Evolutionary conservation across 2,329 filamentous ascomycete genomes (phyloP).

Genomic region (Diaporthe batatas): DNA sequence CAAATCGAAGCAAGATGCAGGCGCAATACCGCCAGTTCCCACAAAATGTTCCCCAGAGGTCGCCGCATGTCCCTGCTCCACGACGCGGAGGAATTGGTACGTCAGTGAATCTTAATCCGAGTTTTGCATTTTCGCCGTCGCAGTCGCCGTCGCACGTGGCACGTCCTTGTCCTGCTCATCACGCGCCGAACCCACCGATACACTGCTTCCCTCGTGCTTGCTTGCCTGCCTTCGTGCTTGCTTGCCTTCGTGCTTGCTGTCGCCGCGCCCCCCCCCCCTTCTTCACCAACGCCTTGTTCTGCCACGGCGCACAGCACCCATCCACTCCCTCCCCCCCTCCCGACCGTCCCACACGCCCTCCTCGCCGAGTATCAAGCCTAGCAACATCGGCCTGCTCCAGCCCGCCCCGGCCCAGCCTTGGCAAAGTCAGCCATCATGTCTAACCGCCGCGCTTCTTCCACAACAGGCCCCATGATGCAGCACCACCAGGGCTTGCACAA

Average conservation of each 20-base stretch:
- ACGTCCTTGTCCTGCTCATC: slow-evolving; percentile 30
- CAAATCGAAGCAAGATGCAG: slow-evolving; percentile 59
- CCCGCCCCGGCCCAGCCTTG: slow-evolving; percentile 29
- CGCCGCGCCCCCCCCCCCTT: neutral
- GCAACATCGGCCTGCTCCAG: slow-evolving; percentile 4
- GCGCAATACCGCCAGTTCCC: slow-evolving; percentile 64
- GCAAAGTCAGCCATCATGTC: slow-evolving; percentile 35
- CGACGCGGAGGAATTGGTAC: slow-evolving; percentile 68
- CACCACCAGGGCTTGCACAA: slow-evolving; percentile 47
- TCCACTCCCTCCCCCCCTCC: neutral
- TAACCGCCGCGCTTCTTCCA: slow-evolving; percentile 35
- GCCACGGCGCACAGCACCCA: slow-evolving; percentile 10
- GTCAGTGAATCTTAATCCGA: slow-evolving; percentile 44
- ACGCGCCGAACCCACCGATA: slow-evolving; percentile 25
- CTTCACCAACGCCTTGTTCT: slow-evolving; percentile 7
- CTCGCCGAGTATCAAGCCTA: slow-evolving; percentile 4
- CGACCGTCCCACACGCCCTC: slow-evolving; percentile 18
- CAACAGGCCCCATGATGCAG: slow-evolving; percentile 69
- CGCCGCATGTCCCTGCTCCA: slow-evolving; percentile 62
- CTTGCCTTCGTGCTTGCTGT: slow-evolving; percentile 5
- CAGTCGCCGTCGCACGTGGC: slow-evolving; percentile 30
- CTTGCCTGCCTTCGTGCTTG: neutral
- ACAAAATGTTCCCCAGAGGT: slow-evolving; percentile 64
- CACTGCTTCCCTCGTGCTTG: slow-evolving; percentile 28
- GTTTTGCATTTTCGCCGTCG: slow-evolving; percentile 35